These are phyloP conservation scores for Viola pubescens DNA, from an alignment of 441 rosid genomes.

Conservation along the genomic window DNA sequence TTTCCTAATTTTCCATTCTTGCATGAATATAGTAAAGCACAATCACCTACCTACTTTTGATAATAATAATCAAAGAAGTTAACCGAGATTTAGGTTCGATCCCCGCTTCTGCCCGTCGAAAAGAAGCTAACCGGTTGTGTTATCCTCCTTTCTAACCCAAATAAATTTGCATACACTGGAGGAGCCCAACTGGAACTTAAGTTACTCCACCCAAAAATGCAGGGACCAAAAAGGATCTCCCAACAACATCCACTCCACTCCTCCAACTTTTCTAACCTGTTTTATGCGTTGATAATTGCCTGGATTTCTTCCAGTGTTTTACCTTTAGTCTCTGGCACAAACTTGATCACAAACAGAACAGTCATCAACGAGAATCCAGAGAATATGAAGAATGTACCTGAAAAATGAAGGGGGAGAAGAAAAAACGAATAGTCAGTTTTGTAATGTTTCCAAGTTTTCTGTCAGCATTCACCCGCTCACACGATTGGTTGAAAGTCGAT, in stretches of 20 bases:
- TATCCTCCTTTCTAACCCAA: no score
- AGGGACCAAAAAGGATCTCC: neutral
- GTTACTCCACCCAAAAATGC: neutral
- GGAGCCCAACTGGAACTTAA: no score
- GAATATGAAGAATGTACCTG: constrained; percentile 79
- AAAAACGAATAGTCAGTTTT: neutral
- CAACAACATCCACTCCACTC: neutral
- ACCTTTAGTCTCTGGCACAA: constrained; percentile 88
- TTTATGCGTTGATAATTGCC: constrained; percentile 46
- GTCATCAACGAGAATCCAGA: constrained; percentile 55
- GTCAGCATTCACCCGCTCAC: no score
- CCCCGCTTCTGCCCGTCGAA: no score
- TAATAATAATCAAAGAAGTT: no score
- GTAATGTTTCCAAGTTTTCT: neutral
- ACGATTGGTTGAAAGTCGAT: no score
- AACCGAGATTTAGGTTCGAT: no score
- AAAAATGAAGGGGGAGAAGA: constrained; percentile 1
- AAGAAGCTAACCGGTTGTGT: no score
- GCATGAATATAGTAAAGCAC: no score
- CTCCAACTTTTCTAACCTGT: neutral
- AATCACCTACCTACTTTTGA: no score
- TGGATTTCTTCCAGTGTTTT: constrained; percentile 88
- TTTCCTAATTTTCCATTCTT: no score
- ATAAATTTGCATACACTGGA: no score
- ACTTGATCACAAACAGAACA: constrained; percentile 60